Base-by-base conservation (phyloP, 106 monocot species). In the Xerophyta viscosa region DNA sequence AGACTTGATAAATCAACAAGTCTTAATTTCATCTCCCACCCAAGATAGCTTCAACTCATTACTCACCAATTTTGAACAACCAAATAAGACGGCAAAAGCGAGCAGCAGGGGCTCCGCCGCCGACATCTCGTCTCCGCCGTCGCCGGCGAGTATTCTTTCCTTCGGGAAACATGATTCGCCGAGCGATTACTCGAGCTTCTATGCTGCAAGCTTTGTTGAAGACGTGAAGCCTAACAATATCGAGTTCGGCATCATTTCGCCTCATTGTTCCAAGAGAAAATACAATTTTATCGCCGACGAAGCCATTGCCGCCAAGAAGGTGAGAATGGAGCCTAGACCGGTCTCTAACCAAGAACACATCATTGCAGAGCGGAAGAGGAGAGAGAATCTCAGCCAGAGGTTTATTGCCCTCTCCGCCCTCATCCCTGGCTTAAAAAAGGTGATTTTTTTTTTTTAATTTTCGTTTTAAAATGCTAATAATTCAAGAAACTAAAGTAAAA, bases 381-480 rank as follows among this genome's bases (percentile, higher is more conserved):
- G 91, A 56, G 86, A 91, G 57, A 91, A 91, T 71, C 69, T 91
- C 13, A 86, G 78, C 61, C 86, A 82, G 66, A 64, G 66, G 49
- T 91, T 91, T 52, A 86, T 90, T 26, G 84, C 84, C 0, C 65
- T 90, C 3, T 73, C 89, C 2, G 82, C 79, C 4, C 41, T 90
- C 19, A 62, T 90, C 42, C 89, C 84, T 18, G 84, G 77, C 20
- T 68, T 90, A 8, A 90, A 90, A 41, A 88, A 88, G 88, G 88
- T 83, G 63, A 7, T 43, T 10, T 15, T 3, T 15, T 43, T 10
- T n/a, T n/a, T n/a, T n/a, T n/a, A n/a, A n/a, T n/a, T n/a, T n/a
- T n/a, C n/a, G n/a, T n/a, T n/a, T n/a, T n/a, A n/a, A n/a, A n/a
- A n/a, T n/a, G n/a, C n/a, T n/a, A n/a, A n/a, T n/a, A n/a, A n/a